Conservation (phyloP, 495 filamentous ascomycete species). For the Tuber magnatum region DNA sequence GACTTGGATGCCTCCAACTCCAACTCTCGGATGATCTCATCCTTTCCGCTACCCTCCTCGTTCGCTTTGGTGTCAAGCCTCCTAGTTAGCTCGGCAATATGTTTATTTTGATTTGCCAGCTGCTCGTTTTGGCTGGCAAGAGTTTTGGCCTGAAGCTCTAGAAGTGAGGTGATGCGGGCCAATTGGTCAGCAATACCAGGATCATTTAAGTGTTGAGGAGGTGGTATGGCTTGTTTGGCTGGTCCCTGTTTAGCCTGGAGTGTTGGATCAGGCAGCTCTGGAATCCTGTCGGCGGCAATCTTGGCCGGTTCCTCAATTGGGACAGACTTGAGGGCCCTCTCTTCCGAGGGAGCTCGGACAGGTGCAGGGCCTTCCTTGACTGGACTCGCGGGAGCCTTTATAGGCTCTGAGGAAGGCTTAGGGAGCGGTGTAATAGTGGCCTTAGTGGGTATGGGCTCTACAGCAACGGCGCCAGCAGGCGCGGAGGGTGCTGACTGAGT, state of each 20-base stretch:
- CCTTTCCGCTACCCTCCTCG: conserved; percentile 51
- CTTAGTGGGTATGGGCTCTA: conserved; percentile 58
- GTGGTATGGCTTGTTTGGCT: conserved; percentile 37
- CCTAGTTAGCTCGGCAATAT: conserved; percentile 56
- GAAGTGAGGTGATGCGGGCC: conserved; percentile 32
- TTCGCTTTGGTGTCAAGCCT: conserved; percentile 58
- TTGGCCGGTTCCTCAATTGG: conserved; percentile 18
- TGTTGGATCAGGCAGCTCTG: conserved; percentile 18
- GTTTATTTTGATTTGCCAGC: conserved; percentile 55
- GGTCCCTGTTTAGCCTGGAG: conserved; percentile 43
- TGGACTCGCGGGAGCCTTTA: conserved; percentile 47
- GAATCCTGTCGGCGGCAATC: conserved; percentile 40
- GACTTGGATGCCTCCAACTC: conserved; percentile 56
- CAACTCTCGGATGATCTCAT: conserved; percentile 61
- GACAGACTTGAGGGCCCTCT: conserved; percentile 17
- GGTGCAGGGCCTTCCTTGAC: conserved; percentile 51
- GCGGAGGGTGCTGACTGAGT: conserved; percentile 33
- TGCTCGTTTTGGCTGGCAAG: conserved; percentile 40
- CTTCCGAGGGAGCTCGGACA: conserved; percentile 47
- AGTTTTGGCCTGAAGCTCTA: conserved; percentile 27
- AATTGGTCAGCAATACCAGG: conserved; percentile 34
- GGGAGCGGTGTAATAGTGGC: conserved; percentile 43
- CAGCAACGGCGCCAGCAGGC: conserved; percentile 57
- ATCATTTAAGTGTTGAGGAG: conserved; percentile 35
- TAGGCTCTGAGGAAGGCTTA: conserved; percentile 47